These are phyloP conservation scores for Dactylellina drechsleri DNA, from an alignment of 2,329 filamentous ascomycete species.

Conservation along the genomic window DNA sequence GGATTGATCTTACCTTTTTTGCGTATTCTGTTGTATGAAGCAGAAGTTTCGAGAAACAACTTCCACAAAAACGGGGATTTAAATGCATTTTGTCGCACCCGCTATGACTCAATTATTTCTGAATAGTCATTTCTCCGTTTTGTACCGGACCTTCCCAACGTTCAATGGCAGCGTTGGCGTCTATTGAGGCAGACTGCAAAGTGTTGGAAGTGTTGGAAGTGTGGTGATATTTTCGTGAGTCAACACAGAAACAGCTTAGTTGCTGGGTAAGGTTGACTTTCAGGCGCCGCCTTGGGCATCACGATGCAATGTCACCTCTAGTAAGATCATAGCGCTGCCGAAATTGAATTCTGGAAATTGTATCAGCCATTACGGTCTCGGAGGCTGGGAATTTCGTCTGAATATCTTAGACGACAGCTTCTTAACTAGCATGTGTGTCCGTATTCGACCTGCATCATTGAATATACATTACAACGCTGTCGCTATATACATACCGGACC, in stretches of 20 bases:
- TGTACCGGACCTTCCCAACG: background rate
- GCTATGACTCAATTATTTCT: constrained; percentile 19
- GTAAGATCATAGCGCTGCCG: background rate
- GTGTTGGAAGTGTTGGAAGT: constrained; percentile 22
- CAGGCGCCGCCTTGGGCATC: constrained; percentile 26
- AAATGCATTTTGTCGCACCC: constrained; percentile 25
- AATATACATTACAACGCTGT: too few relatives aligned
- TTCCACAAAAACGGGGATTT: background rate
- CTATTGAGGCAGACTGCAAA: background rate
- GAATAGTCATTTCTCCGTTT: constrained; percentile 12
- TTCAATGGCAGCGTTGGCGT: background rate
- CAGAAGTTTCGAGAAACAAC: constrained; percentile 29
- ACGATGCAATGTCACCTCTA: background rate
- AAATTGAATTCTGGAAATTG: too few relatives aligned
- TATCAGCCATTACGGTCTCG: too few relatives aligned
- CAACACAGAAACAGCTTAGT: constrained; percentile 14
- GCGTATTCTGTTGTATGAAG: background rate
- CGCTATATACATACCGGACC: too few relatives aligned
- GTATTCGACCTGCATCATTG: too few relatives aligned
- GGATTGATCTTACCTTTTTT: background rate
- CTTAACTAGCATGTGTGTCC: too few relatives aligned
- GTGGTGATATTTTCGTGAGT: constrained; percentile 28
- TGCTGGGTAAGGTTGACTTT: constrained; percentile 35
- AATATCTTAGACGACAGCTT: too few relatives aligned
- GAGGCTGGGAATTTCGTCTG: too few relatives aligned